phyloP scores from a whole-genome alignment of 768 basidiomycete genomes.

The Boletus tomentosulus region DNA sequence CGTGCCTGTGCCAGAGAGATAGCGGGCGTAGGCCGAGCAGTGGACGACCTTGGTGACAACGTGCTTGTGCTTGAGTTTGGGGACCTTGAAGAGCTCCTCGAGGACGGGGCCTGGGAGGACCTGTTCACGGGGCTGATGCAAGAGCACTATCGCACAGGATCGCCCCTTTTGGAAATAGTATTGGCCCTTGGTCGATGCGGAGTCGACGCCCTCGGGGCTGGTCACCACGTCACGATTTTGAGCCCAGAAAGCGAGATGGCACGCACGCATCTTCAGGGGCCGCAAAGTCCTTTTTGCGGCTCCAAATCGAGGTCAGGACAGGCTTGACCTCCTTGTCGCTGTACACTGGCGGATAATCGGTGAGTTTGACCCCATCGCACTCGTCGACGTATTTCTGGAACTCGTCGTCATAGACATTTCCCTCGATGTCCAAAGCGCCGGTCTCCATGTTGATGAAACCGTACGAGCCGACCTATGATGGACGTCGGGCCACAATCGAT shows the following conservation, averaged over 20 bases:
- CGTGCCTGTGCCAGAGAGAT: slow-evolving; percentile 11
- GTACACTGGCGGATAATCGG: slow-evolving; percentile 17
- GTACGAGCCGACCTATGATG: slow-evolving; percentile 27
- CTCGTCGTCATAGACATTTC: slow-evolving; percentile 21
- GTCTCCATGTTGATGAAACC: slow-evolving; percentile 24
- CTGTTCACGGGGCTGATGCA: slow-evolving; percentile 16
- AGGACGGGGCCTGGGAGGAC: slow-evolving; percentile 13
- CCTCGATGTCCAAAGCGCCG: slow-evolving; percentile 24
- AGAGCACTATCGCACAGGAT: slow-evolving; percentile 23
- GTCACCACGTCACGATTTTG: not conserved
- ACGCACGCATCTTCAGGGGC: slow-evolving; percentile 10
- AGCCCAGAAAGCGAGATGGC: not conserved
- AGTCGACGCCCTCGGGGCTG: slow-evolving; percentile 15
- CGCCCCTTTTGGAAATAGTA: slow-evolving; percentile 19
- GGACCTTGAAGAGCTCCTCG: slow-evolving; percentile 17
- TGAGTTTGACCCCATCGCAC: slow-evolving; percentile 13
- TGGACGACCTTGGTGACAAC: slow-evolving; percentile 22
- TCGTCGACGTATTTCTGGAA: slow-evolving; percentile 15
- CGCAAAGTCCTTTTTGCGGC: slow-evolving; percentile 11
- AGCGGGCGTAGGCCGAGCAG: slow-evolving; percentile 24
- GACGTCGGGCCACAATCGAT: not conserved
- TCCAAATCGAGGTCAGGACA: slow-evolving; percentile 1
- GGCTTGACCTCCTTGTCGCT: slow-evolving; percentile 1
- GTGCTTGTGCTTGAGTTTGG: slow-evolving; percentile 19
- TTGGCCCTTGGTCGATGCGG: slow-evolving; percentile 25